Evolutionary conservation across 2,329 filamentous ascomycete genomes (phyloP).

Genomic region (Neofusicoccum kwambonambiense): DNA sequence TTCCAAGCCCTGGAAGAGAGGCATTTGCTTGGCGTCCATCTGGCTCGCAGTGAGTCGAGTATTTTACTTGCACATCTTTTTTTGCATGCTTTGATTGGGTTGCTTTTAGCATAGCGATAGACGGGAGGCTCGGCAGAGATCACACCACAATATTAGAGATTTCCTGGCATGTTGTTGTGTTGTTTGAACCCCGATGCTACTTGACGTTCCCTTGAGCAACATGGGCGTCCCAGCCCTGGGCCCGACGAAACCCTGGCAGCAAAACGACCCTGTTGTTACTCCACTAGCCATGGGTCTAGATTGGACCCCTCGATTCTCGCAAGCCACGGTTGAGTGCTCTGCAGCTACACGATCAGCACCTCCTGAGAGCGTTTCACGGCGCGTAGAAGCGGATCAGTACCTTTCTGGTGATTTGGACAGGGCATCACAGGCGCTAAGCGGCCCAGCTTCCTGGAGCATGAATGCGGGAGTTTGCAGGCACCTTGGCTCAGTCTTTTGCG

Average conservation of each 20-base stretch:
- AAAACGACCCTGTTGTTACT: background rate
- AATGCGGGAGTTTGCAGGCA: background rate
- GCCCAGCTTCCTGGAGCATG: background rate
- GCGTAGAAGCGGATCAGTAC: background rate
- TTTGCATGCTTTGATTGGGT: background rate
- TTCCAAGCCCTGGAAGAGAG: background rate
- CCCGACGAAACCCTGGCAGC: background rate
- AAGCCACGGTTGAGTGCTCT: background rate
- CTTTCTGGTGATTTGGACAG: background rate
- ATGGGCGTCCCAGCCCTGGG: background rate
- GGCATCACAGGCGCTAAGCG: background rate
- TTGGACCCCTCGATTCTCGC: background rate
- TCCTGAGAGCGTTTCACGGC: background rate
- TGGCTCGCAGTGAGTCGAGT: background rate
- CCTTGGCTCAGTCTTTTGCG: constrained; percentile 40
- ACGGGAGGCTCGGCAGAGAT: background rate
- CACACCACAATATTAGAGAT: constrained; percentile 4
- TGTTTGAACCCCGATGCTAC: background rate
- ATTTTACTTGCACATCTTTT: background rate
- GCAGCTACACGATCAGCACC: background rate
- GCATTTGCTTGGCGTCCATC: constrained; percentile 19
- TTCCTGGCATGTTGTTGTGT: background rate
- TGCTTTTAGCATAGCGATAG: constrained; percentile 16
- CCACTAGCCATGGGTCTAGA: background rate
- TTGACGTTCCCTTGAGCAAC: background rate